Base-by-base conservation (phyloP, 1,139 yeast species). In the Diutina ranongensis region DNA sequence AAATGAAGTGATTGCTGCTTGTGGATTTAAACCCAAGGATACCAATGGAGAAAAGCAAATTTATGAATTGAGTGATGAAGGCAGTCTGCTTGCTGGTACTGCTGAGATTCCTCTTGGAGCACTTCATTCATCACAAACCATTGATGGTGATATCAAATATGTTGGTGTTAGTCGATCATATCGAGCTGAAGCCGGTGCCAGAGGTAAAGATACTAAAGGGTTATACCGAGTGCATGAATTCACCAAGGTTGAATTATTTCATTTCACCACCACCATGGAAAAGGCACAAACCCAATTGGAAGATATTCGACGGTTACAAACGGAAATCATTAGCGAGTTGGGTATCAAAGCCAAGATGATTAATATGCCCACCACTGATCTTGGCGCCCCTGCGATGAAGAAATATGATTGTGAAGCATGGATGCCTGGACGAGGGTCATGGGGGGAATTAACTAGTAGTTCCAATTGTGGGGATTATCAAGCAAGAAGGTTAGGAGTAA, bases 31-130 rank as follows among this genome's bases (percentile, higher is more conserved):
- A 57, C 99, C 99, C 9, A 77, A 95, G 49, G 98, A 92, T 58
- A 82, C 80, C 54, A 84, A 85, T 54, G 79, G 81, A 48, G 97
- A 88, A 55, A 81, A 81, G 47, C 99, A 94, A 58, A 80, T 88
- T 0, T 94, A 89, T 60, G 74, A 74, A 45, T 59, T 87, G 15
- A 63, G 67, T 2, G 60, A 57, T 5, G 78, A 74, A 40, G 60
- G 61, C 15, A 62, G 82, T 46, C 83, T 95, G 40, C 65, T 94
- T 35, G 82, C 92, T 0, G 98, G 97, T 1, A 94, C 99, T 0
- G 96, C 98, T 0, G 99, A 94, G 58, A 89, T 94, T 40, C 87
- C 98, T 0, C 62, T 94, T 33, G 98, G 97, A 0, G 97, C 89
- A 0, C 65, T 83, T 50, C 78, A 76, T 10, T 62, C 69, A 1